Evolutionary conservation across 1,284 basidiomycete genomes (phyloP).

Genomic region (Exobasidium rhododendri): DNA sequence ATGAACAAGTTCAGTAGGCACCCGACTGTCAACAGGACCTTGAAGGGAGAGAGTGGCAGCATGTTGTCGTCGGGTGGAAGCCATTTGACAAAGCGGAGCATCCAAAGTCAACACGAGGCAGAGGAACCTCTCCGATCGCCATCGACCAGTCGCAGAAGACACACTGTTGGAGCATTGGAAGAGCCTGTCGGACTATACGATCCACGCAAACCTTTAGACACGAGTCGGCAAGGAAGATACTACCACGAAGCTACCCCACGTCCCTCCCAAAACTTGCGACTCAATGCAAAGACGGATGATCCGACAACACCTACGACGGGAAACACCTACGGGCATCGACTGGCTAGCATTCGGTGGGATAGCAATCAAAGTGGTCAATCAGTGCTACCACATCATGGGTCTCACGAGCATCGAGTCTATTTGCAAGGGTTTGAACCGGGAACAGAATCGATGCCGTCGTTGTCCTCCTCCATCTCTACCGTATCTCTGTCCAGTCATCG

Average conservation of each 20-base stretch:
- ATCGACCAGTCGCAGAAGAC: not conserved
- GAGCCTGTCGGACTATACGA: not conserved
- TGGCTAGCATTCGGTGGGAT: not conserved
- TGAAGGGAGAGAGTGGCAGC: not conserved
- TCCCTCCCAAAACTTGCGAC: not conserved
- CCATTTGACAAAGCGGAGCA: slow-evolving; percentile 1
- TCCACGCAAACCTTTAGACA: not conserved
- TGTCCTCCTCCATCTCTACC: slow-evolving; percentile 6
- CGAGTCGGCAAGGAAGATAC: not conserved
- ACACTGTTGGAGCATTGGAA: slow-evolving; percentile 10
- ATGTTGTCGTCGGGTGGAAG: not conserved
- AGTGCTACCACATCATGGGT: not conserved
- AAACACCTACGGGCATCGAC: not conserved
- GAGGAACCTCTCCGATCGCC: not conserved
- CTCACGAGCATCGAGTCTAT: not conserved
- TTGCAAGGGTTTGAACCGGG: not conserved
- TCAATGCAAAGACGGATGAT: not conserved
- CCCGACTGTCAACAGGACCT: not conserved
- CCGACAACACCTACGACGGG: not conserved
- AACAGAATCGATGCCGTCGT: slow-evolving; percentile 10
- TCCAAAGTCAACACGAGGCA: slow-evolving; percentile 2
- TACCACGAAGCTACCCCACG: not conserved
- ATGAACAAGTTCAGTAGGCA: too few relatives aligned
- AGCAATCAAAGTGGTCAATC: not conserved
- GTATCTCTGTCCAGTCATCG: not conserved